These are phyloP conservation scores for Ricinus communis DNA, from an alignment of 345 rosid species.

Conservation along the genomic window DNA sequence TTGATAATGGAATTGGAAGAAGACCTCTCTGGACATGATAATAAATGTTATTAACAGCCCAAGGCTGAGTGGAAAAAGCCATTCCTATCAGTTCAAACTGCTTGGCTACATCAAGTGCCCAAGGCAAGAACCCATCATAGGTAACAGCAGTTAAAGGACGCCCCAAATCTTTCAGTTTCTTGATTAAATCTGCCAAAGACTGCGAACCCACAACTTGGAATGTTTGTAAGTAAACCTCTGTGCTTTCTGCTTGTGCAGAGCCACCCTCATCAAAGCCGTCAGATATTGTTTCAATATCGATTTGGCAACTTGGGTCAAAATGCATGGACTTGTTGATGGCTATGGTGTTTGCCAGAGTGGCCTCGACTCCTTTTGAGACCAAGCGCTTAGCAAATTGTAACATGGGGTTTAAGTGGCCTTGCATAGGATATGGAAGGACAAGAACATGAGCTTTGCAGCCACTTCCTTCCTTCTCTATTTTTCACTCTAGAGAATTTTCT, in stretches of 20 bases:
- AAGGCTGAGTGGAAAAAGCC: constrained; percentile 37
- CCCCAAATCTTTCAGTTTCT: constrained; percentile 13
- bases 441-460: constrained; percentile 20
- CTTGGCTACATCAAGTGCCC: constrained; percentile 40
- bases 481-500: too few relatives aligned
- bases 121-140: constrained; percentile 27
- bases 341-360: constrained; percentile 24
- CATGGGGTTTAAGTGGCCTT: constrained; percentile 42
- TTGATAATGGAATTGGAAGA: constrained; percentile 19
- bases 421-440: constrained; percentile 28
- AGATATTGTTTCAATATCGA: constrained; percentile 23
- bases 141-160: constrained; percentile 18
- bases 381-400: constrained; percentile 41
- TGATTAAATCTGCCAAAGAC: constrained; percentile 16
- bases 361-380: constrained; percentile 29
- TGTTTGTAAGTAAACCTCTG: constrained; percentile 5
- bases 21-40: constrained; percentile 31
- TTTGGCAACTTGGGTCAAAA: neutral
- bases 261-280: constrained; percentile 33
- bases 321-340: constrained; percentile 20
- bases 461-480: too few relatives aligned
- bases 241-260: neutral
- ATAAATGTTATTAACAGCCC: constrained; percentile 36
- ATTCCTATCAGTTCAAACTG: constrained; percentile 20
- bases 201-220: constrained; percentile 17